Conservation (phyloP, 768 basidiomycete genomes). For the Xerocomus potaroensis region DNA sequence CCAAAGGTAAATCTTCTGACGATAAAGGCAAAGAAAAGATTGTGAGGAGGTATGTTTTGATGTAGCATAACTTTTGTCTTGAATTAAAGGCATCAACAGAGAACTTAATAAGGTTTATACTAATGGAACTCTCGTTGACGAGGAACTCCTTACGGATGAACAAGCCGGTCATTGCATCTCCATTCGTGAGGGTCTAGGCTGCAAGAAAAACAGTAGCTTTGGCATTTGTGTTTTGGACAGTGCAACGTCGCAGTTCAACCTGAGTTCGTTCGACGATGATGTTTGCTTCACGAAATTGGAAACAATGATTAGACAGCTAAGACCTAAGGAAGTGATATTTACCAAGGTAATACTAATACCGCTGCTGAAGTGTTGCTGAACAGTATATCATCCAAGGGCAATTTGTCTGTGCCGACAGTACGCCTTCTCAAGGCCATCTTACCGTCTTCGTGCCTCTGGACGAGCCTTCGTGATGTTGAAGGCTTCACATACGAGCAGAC, state of each 20-base stretch:
- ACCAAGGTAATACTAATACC: constrained; percentile 58
- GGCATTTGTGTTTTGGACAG: constrained; percentile 93
- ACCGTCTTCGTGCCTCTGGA: constrained; percentile 84
- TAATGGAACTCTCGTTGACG: constrained; percentile 92
- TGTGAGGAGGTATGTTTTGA: constrained; percentile 58
- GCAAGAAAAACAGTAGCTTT: constrained; percentile 51
- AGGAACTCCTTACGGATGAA: constrained; percentile 82
- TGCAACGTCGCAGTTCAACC: constrained; percentile 90
- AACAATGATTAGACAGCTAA: constrained; percentile 85
- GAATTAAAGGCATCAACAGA: constrained; percentile 32
- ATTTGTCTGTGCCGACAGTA: constrained; percentile 76
- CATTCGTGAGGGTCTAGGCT: constrained; percentile 56
- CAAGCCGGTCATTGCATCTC: constrained; percentile 94
- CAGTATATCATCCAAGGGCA: constrained; percentile 51
- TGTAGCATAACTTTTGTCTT: not conserved
- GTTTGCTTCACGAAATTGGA: constrained; percentile 89
- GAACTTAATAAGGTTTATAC: constrained; percentile 96
- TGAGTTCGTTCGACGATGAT: constrained; percentile 89
- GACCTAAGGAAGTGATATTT: constrained; percentile 88
- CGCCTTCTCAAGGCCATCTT: constrained; percentile 79
- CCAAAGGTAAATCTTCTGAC: constrained; percentile 37
- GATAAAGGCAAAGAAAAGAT: constrained; percentile 79
- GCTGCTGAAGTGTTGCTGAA: not conserved
- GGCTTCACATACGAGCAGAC: constrained; percentile 76
- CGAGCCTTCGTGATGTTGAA: constrained; percentile 75